These are phyloP conservation scores for Senecio squalidus DNA, from an alignment of 140 eudicot genomes.

Conservation along the genomic window DNA sequence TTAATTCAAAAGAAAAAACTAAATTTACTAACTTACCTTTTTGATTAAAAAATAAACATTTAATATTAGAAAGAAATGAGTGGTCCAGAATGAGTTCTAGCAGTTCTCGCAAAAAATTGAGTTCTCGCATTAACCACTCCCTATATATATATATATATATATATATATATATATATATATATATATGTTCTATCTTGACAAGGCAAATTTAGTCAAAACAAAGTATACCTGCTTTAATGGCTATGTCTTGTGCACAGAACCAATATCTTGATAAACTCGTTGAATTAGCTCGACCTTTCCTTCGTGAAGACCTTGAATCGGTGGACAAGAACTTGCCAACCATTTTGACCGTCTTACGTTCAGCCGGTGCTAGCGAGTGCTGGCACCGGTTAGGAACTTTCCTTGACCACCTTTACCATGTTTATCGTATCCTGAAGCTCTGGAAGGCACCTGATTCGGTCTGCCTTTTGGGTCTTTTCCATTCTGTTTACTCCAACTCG, in stretches of 20 bases:
- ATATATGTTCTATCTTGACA: no score
- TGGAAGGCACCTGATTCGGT: background rate
- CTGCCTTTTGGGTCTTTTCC: background rate
- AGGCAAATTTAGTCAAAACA: no score
- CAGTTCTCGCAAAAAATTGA: no score
- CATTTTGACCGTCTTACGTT: background rate
- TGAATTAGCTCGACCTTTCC: background rate
- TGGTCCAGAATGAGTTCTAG: no score
- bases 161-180: no score
- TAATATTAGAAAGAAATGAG: no score
- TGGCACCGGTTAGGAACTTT: background rate
- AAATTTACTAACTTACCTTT: no score
- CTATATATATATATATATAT: no score
- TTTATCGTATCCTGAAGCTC: background rate
- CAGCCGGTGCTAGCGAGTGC: background rate
- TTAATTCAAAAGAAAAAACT: no score
- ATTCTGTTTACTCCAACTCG: background rate
- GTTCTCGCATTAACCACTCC: no score
- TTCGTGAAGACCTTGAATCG: background rate
- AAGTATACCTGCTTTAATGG: background rate
- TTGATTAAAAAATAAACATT: no score
- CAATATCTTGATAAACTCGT: background rate
- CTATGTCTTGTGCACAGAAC: background rate
- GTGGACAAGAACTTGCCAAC: background rate
- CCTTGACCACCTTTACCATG: slow-evolving; percentile 4